These are phyloP conservation scores for Scheffersomyces illinoinensis DNA, from an alignment of 1,139 yeast species.

Conservation along the genomic window DNA sequence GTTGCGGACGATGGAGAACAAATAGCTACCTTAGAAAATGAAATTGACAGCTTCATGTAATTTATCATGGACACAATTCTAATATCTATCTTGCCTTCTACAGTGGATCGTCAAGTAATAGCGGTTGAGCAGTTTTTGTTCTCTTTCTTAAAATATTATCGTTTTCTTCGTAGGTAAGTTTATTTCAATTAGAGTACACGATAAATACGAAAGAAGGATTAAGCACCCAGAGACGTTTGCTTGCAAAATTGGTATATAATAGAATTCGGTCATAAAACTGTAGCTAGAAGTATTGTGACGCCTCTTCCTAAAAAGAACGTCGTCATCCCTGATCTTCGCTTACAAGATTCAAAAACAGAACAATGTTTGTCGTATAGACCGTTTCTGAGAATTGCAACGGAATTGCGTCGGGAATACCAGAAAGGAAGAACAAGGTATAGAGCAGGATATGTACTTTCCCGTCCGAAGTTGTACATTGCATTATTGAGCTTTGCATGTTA, in stretches of 20 bases:
- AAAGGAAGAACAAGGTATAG: background rate
- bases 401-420: background rate
- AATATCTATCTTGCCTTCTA: background rate
- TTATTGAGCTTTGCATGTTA: background rate
- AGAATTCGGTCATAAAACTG: background rate
- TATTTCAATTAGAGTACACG: background rate
- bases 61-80: background rate
- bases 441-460: background rate
- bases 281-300: background rate
- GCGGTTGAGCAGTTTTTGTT: background rate
- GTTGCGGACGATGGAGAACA: background rate
- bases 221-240: background rate
- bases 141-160: background rate
- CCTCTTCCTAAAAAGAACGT: background rate
- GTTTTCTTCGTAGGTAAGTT: background rate
- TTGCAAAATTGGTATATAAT: background rate
- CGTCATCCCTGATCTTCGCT: background rate
- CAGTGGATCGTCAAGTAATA: background rate
- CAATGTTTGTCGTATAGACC: background rate
- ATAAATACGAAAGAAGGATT: background rate
- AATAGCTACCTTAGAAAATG: background rate
- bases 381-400: background rate
- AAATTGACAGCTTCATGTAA: background rate
- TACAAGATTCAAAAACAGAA: too few species aligned
- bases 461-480: background rate